These are phyloP conservation scores for Scutellaria barbata DNA, from an alignment of 257 asterid genomes.

Conservation along the genomic window DNA sequence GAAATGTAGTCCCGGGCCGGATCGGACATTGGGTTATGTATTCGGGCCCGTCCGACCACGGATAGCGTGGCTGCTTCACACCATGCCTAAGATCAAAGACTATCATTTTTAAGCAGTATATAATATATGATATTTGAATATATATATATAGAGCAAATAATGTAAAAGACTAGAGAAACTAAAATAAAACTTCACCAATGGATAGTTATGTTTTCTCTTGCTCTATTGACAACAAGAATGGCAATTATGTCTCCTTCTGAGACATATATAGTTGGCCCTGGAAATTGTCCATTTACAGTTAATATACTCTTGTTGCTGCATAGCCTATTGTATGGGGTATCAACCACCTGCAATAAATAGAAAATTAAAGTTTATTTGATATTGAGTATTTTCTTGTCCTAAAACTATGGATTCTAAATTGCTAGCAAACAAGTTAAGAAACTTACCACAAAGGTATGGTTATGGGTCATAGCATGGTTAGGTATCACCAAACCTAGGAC, in stretches of 20 bases:
- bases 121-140: no score
- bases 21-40: slow-evolving; percentile 63
- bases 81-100: slow-evolving; percentile 50
- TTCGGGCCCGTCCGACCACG: slow-evolving; percentile 68
- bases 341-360: slow-evolving; percentile 43
- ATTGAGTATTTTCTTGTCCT: no score
- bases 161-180: not conserved
- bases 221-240: slow-evolving; percentile 44
- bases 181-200: slow-evolving; percentile 42
- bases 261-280: slow-evolving; percentile 54
- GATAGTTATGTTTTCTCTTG: slow-evolving; percentile 48
- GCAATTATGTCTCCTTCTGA: slow-evolving; percentile 46
- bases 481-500: slow-evolving; percentile 31
- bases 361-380: no score
- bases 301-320: slow-evolving; percentile 55
- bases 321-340: slow-evolving; percentile 43
- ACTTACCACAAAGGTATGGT: slow-evolving; percentile 40
- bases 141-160: no score
- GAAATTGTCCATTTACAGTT: slow-evolving; percentile 60
- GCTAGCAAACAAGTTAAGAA: no score
- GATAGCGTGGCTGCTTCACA: slow-evolving; percentile 53
- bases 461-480: slow-evolving; percentile 39
- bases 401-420: no score
- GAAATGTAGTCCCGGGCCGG: slow-evolving; percentile 45
- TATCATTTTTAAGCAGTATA: no score